Percentiles rank a stretch among this genome's conserved stretches.
Evolutionary conservation across 1,139 yeast genomes (phyloP).

Genomic region (Saccharomycopsis crataegensis): DNA sequence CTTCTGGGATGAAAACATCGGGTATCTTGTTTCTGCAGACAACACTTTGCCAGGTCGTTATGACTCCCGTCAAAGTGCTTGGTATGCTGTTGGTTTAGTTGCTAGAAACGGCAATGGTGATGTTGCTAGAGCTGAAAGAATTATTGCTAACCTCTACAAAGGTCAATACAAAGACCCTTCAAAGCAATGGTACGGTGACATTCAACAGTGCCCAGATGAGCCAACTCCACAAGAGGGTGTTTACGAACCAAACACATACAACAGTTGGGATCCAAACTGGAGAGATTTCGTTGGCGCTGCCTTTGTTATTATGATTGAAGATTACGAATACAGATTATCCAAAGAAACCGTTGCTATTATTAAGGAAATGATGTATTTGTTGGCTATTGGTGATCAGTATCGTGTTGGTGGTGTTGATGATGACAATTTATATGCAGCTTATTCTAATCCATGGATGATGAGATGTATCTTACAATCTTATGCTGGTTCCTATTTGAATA

Average conservation of each 20-base stretch:
- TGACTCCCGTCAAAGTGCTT: conserved; percentile 19
- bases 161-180: conserved; percentile 21
- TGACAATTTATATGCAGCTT: conserved; percentile 19
- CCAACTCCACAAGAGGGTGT: conserved; percentile 25
- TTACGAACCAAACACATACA: conserved; percentile 14
- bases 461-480: conserved; percentile 20
- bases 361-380: conserved; percentile 13
- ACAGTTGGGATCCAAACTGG: conserved; percentile 19
- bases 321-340: conserved; percentile 16
- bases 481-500: conserved; percentile 17
- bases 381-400: conserved; percentile 17
- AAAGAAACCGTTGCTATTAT: conserved; percentile 6
- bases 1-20: conserved; percentile 18
- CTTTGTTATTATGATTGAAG: conserved; percentile 16
- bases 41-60: conserved; percentile 19
- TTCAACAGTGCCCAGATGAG: conserved; percentile 22
- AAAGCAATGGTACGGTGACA: conserved; percentile 19
- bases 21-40: conserved; percentile 19
- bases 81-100: conserved; percentile 19
- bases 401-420: conserved; percentile 17
- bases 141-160: conserved; percentile 14
- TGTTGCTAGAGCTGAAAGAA: conserved; percentile 16
- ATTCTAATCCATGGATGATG: conserved; percentile 21
- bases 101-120: conserved; percentile 18
- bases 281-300: conserved; percentile 20